These are phyloP conservation scores for Calonectria montana DNA, from an alignment of 2,329 filamentous ascomycete species.

Conservation along the genomic window DNA sequence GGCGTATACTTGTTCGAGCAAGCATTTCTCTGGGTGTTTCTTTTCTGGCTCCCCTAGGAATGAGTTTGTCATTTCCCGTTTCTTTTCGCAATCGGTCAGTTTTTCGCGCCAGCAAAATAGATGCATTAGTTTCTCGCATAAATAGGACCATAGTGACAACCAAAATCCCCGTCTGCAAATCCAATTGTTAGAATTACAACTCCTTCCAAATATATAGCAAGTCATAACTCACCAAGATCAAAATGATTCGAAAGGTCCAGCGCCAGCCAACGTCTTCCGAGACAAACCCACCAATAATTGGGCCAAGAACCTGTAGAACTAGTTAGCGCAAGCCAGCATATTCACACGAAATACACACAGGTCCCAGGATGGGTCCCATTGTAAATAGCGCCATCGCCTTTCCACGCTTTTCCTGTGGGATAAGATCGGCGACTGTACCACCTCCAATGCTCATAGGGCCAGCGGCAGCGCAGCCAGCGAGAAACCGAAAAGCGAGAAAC, in stretches of 20 bases:
- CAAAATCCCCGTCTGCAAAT: not conserved
- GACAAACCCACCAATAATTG: slow-evolving; percentile 8
- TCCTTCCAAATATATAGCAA: slow-evolving; percentile 2
- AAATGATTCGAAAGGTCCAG: slow-evolving; percentile 10
- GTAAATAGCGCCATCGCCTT: slow-evolving; percentile 5
- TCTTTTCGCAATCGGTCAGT: not conserved
- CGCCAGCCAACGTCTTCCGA: slow-evolving; percentile 6
- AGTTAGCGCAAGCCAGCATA: not conserved
- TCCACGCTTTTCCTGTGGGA: slow-evolving; percentile 1
- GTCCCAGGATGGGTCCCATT: slow-evolving; percentile 4
- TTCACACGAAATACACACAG: not conserved
- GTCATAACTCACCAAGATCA: not conserved
- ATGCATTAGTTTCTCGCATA: slow-evolving; percentile 38
- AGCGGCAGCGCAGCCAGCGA: slow-evolving; percentile 2
- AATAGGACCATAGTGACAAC: not conserved
- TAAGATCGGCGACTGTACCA: slow-evolving; percentile 12
- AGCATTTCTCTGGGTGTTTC: slow-evolving; percentile 30
- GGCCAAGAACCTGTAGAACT: not conserved
- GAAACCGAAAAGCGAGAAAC: slow-evolving; percentile 11
- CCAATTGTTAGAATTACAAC: not conserved
- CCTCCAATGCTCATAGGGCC: slow-evolving; percentile 3
- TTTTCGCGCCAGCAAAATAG: not conserved
- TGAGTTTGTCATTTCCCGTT: slow-evolving; percentile 16
- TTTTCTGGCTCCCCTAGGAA: slow-evolving; percentile 7
- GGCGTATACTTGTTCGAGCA: slow-evolving; percentile 50